Evolutionary conservation across 179 eudicot genomes (phyloP).

Genomic region (Nepenthes alata): DNA sequence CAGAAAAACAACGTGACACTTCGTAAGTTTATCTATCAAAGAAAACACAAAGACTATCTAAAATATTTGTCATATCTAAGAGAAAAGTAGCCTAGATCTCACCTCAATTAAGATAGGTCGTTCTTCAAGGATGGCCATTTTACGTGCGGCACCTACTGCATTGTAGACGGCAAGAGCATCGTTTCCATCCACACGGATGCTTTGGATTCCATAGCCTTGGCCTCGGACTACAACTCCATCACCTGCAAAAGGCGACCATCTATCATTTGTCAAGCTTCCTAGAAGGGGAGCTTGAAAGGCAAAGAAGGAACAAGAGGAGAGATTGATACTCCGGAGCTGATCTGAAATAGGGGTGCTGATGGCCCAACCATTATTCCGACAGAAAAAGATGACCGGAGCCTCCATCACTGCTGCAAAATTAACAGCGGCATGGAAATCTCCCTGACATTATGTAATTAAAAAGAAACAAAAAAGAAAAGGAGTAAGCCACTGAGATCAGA

Average conservation of each 20-base stretch:
- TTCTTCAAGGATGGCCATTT: slow-evolving; percentile 44
- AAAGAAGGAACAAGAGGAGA: not conserved
- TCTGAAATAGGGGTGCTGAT: slow-evolving; percentile 71
- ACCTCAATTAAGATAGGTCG: slow-evolving; percentile 66
- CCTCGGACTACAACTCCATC: slow-evolving; percentile 80
- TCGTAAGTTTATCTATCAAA: not conserved
- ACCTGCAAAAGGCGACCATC: slow-evolving; percentile 23
- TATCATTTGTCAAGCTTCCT: not conserved
- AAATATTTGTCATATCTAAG: not conserved
- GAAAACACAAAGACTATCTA: not conserved
- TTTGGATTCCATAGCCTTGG: slow-evolving; percentile 61
- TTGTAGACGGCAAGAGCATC: slow-evolving; percentile 72
- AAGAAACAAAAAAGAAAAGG: not conserved
- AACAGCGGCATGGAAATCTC: slow-evolving; percentile 87
- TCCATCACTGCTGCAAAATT: slow-evolving; percentile 87
- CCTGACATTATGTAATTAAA: slow-evolving; percentile 24
- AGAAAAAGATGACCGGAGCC: slow-evolving; percentile 67
- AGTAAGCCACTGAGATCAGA: not conserved
- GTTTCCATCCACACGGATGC: slow-evolving; percentile 78
- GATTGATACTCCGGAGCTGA: slow-evolving; percentile 46
- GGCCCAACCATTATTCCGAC: slow-evolving; percentile 96
- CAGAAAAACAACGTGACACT: not conserved
- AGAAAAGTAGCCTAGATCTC: slow-evolving; percentile 1
- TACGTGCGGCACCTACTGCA: slow-evolving; percentile 56
- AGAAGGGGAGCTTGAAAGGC: too few species aligned